Conservation (phyloP, 106 monocot species). For the Posidonia australis region DNA sequence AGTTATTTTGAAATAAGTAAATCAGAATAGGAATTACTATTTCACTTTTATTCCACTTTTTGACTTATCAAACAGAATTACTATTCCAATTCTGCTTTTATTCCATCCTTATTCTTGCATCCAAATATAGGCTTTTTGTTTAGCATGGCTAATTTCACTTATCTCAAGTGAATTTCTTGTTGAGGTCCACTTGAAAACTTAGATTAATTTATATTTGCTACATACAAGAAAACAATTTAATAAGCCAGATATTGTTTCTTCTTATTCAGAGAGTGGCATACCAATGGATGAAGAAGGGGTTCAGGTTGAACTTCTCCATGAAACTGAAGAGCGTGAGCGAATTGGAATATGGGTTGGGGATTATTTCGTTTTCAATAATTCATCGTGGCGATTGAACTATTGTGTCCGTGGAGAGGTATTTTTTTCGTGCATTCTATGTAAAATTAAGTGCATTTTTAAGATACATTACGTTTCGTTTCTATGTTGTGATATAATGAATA, state of each 20-base stretch:
- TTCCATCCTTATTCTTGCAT: too few relatives aligned
- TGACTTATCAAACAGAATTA: too few relatives aligned
- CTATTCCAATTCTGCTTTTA: too few relatives aligned
- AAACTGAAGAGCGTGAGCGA: slow-evolving; percentile 75
- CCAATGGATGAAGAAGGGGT: slow-evolving; percentile 74
- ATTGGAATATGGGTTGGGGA: slow-evolving; percentile 98
- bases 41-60: too few relatives aligned
- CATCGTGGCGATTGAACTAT: slow-evolving; percentile 83
- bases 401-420: slow-evolving; percentile 99
- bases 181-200: too few relatives aligned
- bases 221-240: too few relatives aligned
- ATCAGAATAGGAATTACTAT: too few relatives aligned
- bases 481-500: neutral
- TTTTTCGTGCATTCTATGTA: neutral
- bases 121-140: too few relatives aligned
- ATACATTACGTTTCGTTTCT: neutral
- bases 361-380: slow-evolving; percentile 95
- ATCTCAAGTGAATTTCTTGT: too few relatives aligned
- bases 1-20: too few relatives aligned
- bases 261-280: slow-evolving; percentile 61
- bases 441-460: neutral
- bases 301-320: slow-evolving; percentile 86
- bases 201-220: too few relatives aligned
- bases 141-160: too few relatives aligned
- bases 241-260: slow-evolving; percentile 65